Conservation (phyloP, 768 basidiomycete genomes). For the Clitopilus hobsonii region DNA sequence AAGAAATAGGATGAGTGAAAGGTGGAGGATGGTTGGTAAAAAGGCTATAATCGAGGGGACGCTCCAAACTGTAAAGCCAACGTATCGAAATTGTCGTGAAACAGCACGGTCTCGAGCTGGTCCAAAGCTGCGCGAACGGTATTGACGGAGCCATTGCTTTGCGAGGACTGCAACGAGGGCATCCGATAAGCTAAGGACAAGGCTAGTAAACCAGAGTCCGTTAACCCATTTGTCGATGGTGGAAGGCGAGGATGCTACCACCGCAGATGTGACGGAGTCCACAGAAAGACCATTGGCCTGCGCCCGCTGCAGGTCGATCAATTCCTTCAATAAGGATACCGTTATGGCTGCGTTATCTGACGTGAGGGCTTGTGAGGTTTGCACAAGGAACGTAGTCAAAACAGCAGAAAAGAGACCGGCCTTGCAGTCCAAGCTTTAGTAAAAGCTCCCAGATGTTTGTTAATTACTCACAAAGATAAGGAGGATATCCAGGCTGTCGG, state of each 20-base stretch:
- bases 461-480: slow-evolving; percentile 3
- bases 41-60: slow-evolving; percentile 7
- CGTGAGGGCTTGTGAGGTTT: slow-evolving; percentile 13
- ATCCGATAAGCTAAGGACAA: background rate
- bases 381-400: slow-evolving; percentile 15
- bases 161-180: background rate
- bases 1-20: slow-evolving; percentile 14
- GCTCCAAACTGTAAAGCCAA: slow-evolving; percentile 8
- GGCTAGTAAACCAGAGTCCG: background rate
- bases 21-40: slow-evolving; percentile 12
- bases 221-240: too few species aligned
- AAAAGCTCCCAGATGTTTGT: too few species aligned
- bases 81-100: slow-evolving; percentile 6
- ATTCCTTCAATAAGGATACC: background rate
- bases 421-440: background rate
- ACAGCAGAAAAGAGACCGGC: slow-evolving; percentile 15
- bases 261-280: too few species aligned
- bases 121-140: slow-evolving; percentile 1
- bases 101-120: slow-evolving; percentile 2
- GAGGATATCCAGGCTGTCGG: slow-evolving; percentile 11
- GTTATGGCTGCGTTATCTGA: slow-evolving; percentile 7
- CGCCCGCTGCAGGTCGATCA: too few species aligned
- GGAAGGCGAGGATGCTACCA: too few species aligned
- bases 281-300: too few species aligned
- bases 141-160: background rate